Percentiles rank a stretch among this genome's conserved stretches.
These are phyloP conservation scores for Candida morakotiae DNA, from an alignment of 805 yeast genomes.

Conservation along the genomic window DNA sequence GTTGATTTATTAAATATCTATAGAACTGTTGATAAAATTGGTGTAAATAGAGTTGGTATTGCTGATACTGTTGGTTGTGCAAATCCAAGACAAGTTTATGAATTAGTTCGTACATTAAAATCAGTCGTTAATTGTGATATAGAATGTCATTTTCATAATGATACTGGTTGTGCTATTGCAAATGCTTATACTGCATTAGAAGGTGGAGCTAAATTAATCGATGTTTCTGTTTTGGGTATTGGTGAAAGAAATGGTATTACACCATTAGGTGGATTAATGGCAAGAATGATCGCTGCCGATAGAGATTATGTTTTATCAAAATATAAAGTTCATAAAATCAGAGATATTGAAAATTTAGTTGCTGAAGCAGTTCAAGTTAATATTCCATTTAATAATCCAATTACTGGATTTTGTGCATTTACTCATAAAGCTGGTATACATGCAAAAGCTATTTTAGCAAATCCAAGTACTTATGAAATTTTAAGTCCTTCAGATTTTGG, in stretches of 20 bases:
- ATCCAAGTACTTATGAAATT: slow-evolving; percentile 98
- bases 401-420: slow-evolving; percentile 98
- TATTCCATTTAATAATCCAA: slow-evolving; percentile 96
- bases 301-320: slow-evolving; percentile 92
- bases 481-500: slow-evolving; percentile 94
- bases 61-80: slow-evolving; percentile 99
- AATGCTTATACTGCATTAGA: slow-evolving; percentile 97
- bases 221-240: slow-evolving; percentile 93
- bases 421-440: slow-evolving; percentile 99
- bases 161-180: slow-evolving; percentile 98
- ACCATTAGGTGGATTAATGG: slow-evolving; percentile 97
- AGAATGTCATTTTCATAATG: slow-evolving; percentile 98
- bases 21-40: slow-evolving; percentile 94
- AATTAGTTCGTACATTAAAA: slow-evolving; percentile 87
- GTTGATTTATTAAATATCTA: slow-evolving; percentile 93
- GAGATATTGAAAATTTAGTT: slow-evolving; percentile 92
- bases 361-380: slow-evolving; percentile 97
- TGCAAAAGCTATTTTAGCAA: slow-evolving; percentile 97
- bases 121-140: slow-evolving; percentile 94
- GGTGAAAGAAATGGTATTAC: slow-evolving; percentile 99
- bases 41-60: slow-evolving; percentile 98
- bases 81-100: slow-evolving; percentile 98
- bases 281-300: slow-evolving; percentile 98
- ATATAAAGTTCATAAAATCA: slow-evolving; percentile 90
- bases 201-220: slow-evolving; percentile 94